These are phyloP conservation scores for Alnus rubra DNA, from an alignment of 306 rosid genomes.

Conservation along the genomic window DNA sequence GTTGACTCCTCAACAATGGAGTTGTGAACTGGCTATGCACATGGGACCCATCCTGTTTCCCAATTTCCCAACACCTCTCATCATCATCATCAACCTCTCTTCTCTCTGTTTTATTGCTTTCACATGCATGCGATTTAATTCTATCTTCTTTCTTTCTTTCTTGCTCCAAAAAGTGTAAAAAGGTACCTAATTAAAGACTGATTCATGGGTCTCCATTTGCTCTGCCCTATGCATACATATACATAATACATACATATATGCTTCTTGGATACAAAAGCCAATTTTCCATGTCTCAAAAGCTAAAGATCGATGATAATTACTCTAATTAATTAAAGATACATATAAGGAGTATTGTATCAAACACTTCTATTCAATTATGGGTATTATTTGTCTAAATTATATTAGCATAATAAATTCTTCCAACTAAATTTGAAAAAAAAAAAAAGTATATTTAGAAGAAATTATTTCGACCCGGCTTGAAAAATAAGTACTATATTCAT, in stretches of 20 bases:
- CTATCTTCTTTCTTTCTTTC: neutral
- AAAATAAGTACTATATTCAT: too few species aligned
- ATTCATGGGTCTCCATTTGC: neutral
- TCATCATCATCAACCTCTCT: constrained; percentile 32
- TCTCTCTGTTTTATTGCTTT: constrained; percentile 27
- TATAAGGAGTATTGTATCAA: neutral
- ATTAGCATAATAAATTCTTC: too few species aligned
- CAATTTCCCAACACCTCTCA: constrained; percentile 40
- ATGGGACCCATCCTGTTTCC: constrained; percentile 82
- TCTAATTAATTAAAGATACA: too few species aligned
- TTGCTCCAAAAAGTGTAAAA: constrained; percentile 20
- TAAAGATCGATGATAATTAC: constrained; percentile 1
- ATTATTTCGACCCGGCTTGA: too few species aligned
- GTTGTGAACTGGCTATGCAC: constrained; percentile 44
- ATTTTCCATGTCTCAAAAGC: constrained; percentile 30
- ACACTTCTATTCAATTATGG: neutral
- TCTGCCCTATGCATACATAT: neutral
- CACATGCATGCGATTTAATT: constrained; percentile 40
- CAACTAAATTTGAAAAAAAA: too few species aligned
- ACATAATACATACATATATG: constrained; percentile 32
- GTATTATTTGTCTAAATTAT: too few species aligned
- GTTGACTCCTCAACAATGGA: constrained; percentile 65
- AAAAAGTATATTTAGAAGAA: too few species aligned
- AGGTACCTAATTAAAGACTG: neutral
- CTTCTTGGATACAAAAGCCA: constrained; percentile 40